Conservation (phyloP, 306 rosid genomes). For the Ochetophila trinervis region DNA sequence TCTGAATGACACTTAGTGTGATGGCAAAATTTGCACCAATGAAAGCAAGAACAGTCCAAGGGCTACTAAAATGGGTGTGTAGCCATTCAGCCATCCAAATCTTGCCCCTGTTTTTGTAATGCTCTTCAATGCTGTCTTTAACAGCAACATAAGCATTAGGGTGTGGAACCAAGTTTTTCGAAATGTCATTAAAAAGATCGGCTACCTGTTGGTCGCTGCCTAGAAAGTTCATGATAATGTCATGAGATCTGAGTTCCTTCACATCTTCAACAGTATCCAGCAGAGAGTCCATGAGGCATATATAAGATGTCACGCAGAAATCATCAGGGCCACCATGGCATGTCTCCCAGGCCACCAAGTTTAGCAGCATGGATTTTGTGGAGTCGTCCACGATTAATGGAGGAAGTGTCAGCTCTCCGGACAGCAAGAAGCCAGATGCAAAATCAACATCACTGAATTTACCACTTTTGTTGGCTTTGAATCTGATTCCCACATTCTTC, state of each 20-base stretch:
- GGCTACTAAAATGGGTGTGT: conserved; percentile 1
- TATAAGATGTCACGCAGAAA: too few species aligned
- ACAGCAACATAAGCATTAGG: not conserved
- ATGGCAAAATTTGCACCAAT: not conserved
- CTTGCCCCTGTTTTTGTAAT: not conserved
- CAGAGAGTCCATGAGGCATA: too few species aligned
- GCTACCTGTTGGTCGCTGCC: conserved; percentile 15
- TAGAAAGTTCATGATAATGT: not conserved
- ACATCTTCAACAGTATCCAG: too few species aligned
- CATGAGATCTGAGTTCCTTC: not conserved
- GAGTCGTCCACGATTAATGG: conserved; percentile 16
- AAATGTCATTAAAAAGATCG: conserved; percentile 6
- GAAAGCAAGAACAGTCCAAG: conserved; percentile 14
- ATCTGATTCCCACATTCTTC: not conserved
- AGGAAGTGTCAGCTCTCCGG: conserved; percentile 7
- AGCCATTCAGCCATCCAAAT: conserved; percentile 9
- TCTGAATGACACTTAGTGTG: not conserved
- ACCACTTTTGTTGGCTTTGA: not conserved
- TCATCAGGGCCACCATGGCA: too few species aligned
- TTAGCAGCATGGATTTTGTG: not conserved
- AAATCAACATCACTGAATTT: not conserved
- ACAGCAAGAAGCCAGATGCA: not conserved
- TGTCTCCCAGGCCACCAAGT: not conserved
- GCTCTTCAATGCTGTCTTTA: not conserved
- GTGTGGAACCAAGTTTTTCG: not conserved